These are phyloP conservation scores for Skeletonema menzelii DNA, from an alignment of 108 stramenopile species.

Conservation along the genomic window DNA sequence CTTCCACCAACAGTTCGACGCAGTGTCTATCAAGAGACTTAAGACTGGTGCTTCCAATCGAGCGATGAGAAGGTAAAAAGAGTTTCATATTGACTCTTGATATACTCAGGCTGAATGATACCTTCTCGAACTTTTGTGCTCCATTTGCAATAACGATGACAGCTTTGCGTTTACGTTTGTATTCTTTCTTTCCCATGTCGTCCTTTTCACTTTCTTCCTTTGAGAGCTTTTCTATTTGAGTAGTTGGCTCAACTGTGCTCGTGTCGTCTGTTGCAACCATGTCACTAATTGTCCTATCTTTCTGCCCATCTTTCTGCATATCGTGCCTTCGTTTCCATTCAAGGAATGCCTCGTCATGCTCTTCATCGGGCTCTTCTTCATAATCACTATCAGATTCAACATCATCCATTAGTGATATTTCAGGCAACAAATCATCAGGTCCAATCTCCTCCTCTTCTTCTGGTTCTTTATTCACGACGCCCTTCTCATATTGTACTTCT, in stretches of 20 bases:
- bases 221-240: background rate
- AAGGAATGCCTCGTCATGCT: conserved; percentile 29
- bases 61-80: conserved; percentile 25
- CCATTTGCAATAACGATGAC: conserved; percentile 66
- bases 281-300: background rate
- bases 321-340: conserved; percentile 37
- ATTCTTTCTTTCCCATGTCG: conserved; percentile 1
- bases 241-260: background rate
- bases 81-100: conserved; percentile 51
- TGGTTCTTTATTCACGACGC: background rate
- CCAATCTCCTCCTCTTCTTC: conserved; percentile 22
- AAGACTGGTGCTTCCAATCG: background rate
- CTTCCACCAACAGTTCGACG: conserved; percentile 62
- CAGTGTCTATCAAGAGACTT: conserved; percentile 28
- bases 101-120: conserved; percentile 65
- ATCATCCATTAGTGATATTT: conserved; percentile 32
- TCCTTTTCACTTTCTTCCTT: background rate
- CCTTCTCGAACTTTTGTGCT: conserved; percentile 61
- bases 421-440: conserved; percentile 24
- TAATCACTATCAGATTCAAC: conserved; percentile 19
- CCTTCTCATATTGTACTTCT: background rate
- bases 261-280: background rate
- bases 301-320: background rate
- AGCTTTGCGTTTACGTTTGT: conserved; percentile 45
- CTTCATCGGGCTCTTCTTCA: conserved; percentile 36